Evolutionary conservation across 1,139 yeast genomes (phyloP).

Genomic region (Magnusiomyces suaveolens): DNA sequence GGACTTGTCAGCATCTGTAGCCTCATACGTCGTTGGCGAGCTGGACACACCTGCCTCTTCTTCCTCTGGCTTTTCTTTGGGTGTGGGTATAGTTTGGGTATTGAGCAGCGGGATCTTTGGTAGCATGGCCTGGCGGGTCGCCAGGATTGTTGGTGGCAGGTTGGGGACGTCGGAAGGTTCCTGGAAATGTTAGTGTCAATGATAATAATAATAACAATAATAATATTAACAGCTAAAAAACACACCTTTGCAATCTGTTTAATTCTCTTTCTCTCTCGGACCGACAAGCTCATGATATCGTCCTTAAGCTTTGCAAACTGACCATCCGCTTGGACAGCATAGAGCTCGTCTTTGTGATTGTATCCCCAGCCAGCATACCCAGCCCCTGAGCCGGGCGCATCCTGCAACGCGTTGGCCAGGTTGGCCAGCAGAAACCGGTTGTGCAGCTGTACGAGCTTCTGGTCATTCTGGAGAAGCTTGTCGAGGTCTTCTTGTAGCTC

Average conservation of each 20-base stretch:
- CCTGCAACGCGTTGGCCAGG: conserved; percentile 75
- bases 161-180: conserved; percentile 62
- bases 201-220: background rate
- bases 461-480: conserved; percentile 45
- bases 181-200: conserved; percentile 31
- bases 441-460: conserved; percentile 45
- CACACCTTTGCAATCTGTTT: conserved; percentile 57
- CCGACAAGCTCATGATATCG: conserved; percentile 79
- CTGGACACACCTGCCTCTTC: background rate
- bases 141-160: conserved; percentile 63
- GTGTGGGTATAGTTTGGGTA: background rate
- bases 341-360: conserved; percentile 27
- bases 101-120: conserved; percentile 77
- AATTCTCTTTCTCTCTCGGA: conserved; percentile 74
- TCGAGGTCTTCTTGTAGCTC: conserved; percentile 56
- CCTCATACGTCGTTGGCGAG: background rate
- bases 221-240: no score
- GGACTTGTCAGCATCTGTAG: conserved; percentile 22
- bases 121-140: conserved; percentile 73
- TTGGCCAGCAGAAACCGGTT: conserved; percentile 73
- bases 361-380: conserved; percentile 41
- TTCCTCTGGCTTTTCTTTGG: background rate
- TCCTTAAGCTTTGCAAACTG: conserved; percentile 77
- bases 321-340: conserved; percentile 29
- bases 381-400: conserved; percentile 40